Evolutionary conservation across 148 eudicot genomes (phyloP).

Genomic region (Persicaria maculosa): DNA sequence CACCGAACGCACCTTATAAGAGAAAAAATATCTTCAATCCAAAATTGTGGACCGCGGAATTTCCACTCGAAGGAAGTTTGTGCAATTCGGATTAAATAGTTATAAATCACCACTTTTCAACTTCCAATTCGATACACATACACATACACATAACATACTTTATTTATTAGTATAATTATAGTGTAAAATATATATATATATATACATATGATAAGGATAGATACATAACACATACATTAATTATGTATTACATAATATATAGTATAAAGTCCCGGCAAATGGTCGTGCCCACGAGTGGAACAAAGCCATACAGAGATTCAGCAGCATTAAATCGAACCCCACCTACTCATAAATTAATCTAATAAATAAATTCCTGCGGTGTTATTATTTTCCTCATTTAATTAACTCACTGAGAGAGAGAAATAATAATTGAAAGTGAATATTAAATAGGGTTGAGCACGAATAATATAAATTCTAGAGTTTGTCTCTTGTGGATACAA

Average conservation of each 20-base stretch:
- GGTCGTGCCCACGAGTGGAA: constrained; percentile 15
- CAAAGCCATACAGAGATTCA: constrained; percentile 1
- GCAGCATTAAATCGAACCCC: not conserved
- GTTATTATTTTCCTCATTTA: not conserved
- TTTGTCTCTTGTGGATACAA: constrained; percentile 5
- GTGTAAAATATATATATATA: too few species aligned
- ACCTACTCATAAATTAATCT: constrained; percentile 1
- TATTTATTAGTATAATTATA: too few species aligned
- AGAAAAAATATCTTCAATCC: too few species aligned
- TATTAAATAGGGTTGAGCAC: not conserved
- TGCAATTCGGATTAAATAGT: too few species aligned
- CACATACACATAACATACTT: too few species aligned
- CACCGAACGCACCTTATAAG: too few species aligned
- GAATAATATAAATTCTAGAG: not conserved
- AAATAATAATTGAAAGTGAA: not conserved
- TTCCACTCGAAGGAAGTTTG: too few species aligned
- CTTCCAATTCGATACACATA: too few species aligned
- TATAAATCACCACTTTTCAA: too few species aligned
- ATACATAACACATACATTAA: not conserved
- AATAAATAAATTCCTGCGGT: not conserved
- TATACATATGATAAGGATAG: too few species aligned
- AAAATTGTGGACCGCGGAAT: too few species aligned
- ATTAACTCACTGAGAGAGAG: not conserved
- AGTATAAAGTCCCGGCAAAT: not conserved
- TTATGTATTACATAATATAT: not conserved